A percentile compares a stretch with the other conserved stretches of the same genome.
Evolutionary conservation across 2,329 filamentous ascomycete genomes (phyloP).

Genomic region (Cercospora janseana): DNA sequence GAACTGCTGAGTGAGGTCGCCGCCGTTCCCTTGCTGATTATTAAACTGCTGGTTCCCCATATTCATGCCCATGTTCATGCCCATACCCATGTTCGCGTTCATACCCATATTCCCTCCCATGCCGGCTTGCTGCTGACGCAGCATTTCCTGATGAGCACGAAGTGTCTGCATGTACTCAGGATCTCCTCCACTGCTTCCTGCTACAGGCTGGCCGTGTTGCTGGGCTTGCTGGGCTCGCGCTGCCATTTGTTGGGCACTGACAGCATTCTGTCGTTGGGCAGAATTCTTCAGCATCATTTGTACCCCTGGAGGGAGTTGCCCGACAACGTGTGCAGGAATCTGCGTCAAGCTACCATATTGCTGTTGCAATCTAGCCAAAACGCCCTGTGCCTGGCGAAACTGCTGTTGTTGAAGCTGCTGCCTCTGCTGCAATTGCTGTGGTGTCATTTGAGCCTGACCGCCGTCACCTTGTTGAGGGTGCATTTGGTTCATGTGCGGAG

Average conservation of each 20-base stretch:
- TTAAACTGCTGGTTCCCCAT: constrained; percentile 18
- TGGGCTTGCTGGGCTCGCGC: constrained; percentile 25
- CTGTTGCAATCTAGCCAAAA: constrained; percentile 22
- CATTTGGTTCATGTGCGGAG: constrained; percentile 26
- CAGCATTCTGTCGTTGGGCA: constrained; percentile 26
- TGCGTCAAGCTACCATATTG: constrained; percentile 25
- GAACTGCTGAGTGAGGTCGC: constrained; percentile 31
- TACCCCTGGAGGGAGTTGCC: constrained; percentile 18
- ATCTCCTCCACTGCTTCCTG: constrained; percentile 24
- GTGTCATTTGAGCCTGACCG: constrained; percentile 27
- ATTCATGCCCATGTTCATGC: constrained; percentile 16
- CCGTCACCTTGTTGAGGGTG: constrained; percentile 28
- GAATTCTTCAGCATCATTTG: constrained; percentile 28
- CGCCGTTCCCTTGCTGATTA: constrained; percentile 19
- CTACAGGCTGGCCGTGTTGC: constrained; percentile 25
- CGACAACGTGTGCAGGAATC: constrained; percentile 26
- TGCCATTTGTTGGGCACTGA: constrained; percentile 27
- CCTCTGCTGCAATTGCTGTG: constrained; percentile 21
- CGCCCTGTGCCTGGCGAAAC: constrained; percentile 25
- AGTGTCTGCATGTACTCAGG: constrained; percentile 39
- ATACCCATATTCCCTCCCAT: constrained; percentile 27
- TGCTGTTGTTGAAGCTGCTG: constrained; percentile 27
- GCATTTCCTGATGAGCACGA: constrained; percentile 33
- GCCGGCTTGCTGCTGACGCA: constrained; percentile 25
- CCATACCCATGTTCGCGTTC: constrained; percentile 26